phyloP scores from a whole-genome alignment of 768 basidiomycete species.

The Amyloporia xantha region DNA sequence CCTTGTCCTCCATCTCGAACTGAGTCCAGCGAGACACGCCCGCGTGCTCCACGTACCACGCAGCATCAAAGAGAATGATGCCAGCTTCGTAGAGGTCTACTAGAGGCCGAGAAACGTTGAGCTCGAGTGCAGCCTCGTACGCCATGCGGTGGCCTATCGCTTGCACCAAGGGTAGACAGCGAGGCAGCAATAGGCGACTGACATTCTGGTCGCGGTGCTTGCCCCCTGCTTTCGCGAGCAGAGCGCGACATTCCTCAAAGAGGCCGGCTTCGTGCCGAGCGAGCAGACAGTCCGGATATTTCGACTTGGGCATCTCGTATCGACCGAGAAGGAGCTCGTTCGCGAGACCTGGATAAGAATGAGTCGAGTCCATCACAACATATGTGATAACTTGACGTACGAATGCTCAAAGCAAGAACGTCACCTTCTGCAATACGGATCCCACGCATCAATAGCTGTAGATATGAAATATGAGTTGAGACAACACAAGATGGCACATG shows the following conservation, averaged over 20 bases:
- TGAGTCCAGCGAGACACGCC: slow-evolving; percentile 41
- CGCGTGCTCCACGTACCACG: slow-evolving; percentile 52
- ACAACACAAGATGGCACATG: not conserved
- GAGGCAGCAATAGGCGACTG: slow-evolving; percentile 33
- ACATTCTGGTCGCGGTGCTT: slow-evolving; percentile 44
- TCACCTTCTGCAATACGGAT: slow-evolving; percentile 41
- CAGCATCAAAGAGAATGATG: slow-evolving; percentile 45
- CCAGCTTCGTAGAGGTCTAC: slow-evolving; percentile 51
- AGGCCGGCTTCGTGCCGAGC: slow-evolving; percentile 39
- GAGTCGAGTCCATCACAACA: too few species aligned
- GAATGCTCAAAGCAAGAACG: slow-evolving; percentile 32
- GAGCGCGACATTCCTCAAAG: slow-evolving; percentile 22
- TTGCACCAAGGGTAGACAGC: slow-evolving; percentile 18
- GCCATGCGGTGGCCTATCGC: slow-evolving; percentile 29
- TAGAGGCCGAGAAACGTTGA: slow-evolving; percentile 39
- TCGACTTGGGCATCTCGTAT: slow-evolving; percentile 42
- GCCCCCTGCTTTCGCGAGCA: slow-evolving; percentile 14
- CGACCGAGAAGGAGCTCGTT: slow-evolving; percentile 52
- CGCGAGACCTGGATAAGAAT: slow-evolving; percentile 49
- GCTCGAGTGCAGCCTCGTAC: slow-evolving; percentile 33
- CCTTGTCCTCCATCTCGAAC: slow-evolving; percentile 15
- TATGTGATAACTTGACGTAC: too few species aligned
- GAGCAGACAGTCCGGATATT: slow-evolving; percentile 40
- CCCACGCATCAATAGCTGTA: slow-evolving; percentile 33
- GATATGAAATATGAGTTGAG: not conserved